Conservation (phyloP, 2,329 filamentous ascomycete genomes). For the Aureobasidium mangrovei region DNA sequence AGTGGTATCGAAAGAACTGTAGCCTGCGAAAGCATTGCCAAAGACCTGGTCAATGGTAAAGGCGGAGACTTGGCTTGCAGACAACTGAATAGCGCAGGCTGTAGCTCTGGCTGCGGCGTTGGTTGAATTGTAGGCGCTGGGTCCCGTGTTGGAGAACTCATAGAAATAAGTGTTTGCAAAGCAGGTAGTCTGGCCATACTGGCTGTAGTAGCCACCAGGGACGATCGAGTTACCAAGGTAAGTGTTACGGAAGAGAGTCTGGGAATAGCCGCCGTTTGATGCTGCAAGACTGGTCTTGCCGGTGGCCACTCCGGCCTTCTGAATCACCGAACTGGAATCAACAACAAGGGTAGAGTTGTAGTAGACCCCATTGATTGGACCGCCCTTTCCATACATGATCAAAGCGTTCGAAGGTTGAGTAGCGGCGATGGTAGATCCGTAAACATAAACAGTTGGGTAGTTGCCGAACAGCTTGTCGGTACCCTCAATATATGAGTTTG, state of each 20-base stretch:
- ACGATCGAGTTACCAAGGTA: conserved; percentile 32
- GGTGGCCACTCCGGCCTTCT: conserved; percentile 20
- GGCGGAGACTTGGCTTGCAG: conserved; percentile 27
- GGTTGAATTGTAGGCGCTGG: conserved; percentile 31
- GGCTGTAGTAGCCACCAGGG: conserved; percentile 29
- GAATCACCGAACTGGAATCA: conserved; percentile 14
- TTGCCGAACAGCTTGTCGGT: conserved; percentile 36
- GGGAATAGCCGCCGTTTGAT: conserved; percentile 32
- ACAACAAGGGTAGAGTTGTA: conserved; percentile 18
- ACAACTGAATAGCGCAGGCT: conserved; percentile 29
- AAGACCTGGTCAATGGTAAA: conserved; percentile 32
- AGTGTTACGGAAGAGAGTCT: conserved; percentile 35
- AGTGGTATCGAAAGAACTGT: conserved; percentile 25
- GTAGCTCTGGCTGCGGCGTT: conserved; percentile 28
- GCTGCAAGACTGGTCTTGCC: conserved; percentile 33
- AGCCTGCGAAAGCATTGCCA: conserved; percentile 27
- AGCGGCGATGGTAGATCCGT: conserved; percentile 35
- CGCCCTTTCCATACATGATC: conserved; percentile 21
- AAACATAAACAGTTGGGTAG: conserved; percentile 35
- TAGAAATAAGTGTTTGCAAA: conserved; percentile 28
- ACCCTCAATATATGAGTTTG: conserved; percentile 39
- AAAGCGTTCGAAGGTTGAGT: conserved; percentile 26
- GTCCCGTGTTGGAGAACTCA: conserved; percentile 36
- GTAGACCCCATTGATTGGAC: conserved; percentile 6
- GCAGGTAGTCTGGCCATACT: conserved; percentile 12